A percentile compares a stretch with the other conserved stretches of the same genome.
phyloP scores from a whole-genome alignment of 176 grass and related monocot species.

The Triticum monococcum region DNA sequence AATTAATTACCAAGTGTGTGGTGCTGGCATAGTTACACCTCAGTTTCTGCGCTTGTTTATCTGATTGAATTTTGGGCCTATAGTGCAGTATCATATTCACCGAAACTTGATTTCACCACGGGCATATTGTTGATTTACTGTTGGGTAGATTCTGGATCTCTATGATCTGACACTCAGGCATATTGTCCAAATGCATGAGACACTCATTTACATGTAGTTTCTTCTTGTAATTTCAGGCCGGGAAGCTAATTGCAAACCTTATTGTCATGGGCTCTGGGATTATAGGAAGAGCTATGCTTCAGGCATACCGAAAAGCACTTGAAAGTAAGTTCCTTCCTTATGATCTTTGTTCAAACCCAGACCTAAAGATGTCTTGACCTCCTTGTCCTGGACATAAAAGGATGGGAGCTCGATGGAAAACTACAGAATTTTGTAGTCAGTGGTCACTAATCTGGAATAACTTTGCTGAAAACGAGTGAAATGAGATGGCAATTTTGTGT shows the following conservation, averaged over 20 bases:
- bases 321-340: constrained; percentile 57
- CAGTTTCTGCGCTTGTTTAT: not conserved
- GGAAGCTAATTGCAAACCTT: constrained; percentile 84
- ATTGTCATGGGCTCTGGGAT: constrained; percentile 89
- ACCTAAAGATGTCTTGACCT: not conserved
- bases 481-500: not conserved
- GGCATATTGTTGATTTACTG: not conserved
- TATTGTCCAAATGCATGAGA: not conserved
- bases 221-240: constrained; percentile 47
- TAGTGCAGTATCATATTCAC: not conserved
- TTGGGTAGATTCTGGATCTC: not conserved
- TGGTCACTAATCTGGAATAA: not conserved
- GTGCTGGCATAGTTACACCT: not conserved
- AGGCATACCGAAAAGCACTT: constrained; percentile 92
- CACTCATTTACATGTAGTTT: not conserved
- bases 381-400: not conserved
- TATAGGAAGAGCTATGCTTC: constrained; percentile 83
- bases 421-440: not conserved
- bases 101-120: not conserved
- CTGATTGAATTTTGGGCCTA: not conserved
- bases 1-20: not conserved
- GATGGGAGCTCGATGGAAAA: not conserved
- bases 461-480: not conserved
- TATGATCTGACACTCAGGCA: not conserved
- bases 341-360: not conserved